These are phyloP conservation scores for Pisolithus tinctorius DNA, from an alignment of 768 basidiomycete genomes.

Conservation along the genomic window DNA sequence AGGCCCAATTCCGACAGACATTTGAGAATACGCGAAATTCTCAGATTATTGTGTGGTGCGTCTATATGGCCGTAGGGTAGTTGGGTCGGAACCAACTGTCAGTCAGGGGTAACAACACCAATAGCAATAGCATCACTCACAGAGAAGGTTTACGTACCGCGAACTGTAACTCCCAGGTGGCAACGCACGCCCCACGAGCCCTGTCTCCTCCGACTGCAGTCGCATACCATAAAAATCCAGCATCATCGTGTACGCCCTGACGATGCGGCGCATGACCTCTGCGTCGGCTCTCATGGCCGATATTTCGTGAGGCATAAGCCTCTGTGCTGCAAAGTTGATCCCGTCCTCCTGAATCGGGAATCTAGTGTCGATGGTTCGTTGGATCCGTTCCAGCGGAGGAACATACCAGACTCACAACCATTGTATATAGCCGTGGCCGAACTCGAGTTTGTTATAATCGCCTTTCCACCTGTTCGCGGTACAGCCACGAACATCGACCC, in stretches of 20 bases:
- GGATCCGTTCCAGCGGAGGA: background rate
- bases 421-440: slow-evolving; percentile 69
- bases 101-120: background rate
- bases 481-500: background rate
- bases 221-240: slow-evolving; percentile 78
- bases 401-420: slow-evolving; percentile 53
- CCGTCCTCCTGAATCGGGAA: slow-evolving; percentile 73
- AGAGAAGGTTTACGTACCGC: slow-evolving; percentile 57
- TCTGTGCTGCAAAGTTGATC: slow-evolving; percentile 62
- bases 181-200: slow-evolving; percentile 47
- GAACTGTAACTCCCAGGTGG: slow-evolving; percentile 43
- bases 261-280: slow-evolving; percentile 41
- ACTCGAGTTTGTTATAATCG: slow-evolving; percentile 56
- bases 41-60: slow-evolving; percentile 68
- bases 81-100: background rate
- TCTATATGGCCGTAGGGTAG: slow-evolving; percentile 32
- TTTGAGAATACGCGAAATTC: slow-evolving; percentile 73
- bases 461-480: slow-evolving; percentile 49
- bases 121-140: slow-evolving; percentile 36
- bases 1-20: slow-evolving; percentile 66
- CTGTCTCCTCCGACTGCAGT: slow-evolving; percentile 50
- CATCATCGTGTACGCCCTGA: slow-evolving; percentile 64
- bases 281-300: slow-evolving; percentile 46
- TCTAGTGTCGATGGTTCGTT: slow-evolving; percentile 25
- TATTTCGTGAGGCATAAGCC: slow-evolving; percentile 62